Evolutionary conservation across 2,329 filamentous ascomycete genomes (phyloP).

Genomic region (Tolypocladium cylindrosporum): DNA sequence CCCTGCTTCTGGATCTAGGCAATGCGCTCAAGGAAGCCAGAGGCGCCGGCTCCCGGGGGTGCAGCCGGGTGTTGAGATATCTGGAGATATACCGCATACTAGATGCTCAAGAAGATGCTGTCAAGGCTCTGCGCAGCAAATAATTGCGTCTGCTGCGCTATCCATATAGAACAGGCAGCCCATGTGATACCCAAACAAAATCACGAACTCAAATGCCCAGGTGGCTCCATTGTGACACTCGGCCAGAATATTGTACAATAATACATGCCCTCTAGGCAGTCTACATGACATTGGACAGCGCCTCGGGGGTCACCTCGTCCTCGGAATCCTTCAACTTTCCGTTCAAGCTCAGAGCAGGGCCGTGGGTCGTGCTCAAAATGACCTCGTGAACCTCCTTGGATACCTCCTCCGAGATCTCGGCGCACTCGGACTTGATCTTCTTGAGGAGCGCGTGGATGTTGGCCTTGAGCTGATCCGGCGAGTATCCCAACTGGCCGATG

Average conservation of each 20-base stretch:
- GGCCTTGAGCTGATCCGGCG: constrained; percentile 72
- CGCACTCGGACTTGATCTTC: constrained; percentile 69
- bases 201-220: not conserved
- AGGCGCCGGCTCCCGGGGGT: constrained; percentile 31
- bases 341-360: constrained; percentile 78
- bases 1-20: constrained; percentile 44
- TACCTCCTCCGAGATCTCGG: constrained; percentile 49
- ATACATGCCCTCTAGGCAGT: constrained; percentile 12
- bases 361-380: constrained; percentile 79
- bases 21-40: constrained; percentile 36
- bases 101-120: constrained; percentile 40
- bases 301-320: constrained; percentile 41
- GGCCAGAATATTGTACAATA: constrained; percentile 29
- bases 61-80: constrained; percentile 37
- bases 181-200: constrained; percentile 19
- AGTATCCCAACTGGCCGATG: constrained; percentile 84
- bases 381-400: constrained; percentile 43
- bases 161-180: not conserved
- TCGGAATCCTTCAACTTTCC: constrained; percentile 61
- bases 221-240: not conserved
- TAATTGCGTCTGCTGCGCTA: constrained; percentile 8
- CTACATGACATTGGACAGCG: constrained; percentile 46
- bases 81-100: constrained; percentile 43
- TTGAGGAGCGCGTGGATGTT: constrained; percentile 75
- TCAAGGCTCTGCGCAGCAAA: constrained; percentile 35